Evolutionary conservation across 345 rosid genomes (phyloP).

Genomic region (Rubroshorea leprosula): DNA sequence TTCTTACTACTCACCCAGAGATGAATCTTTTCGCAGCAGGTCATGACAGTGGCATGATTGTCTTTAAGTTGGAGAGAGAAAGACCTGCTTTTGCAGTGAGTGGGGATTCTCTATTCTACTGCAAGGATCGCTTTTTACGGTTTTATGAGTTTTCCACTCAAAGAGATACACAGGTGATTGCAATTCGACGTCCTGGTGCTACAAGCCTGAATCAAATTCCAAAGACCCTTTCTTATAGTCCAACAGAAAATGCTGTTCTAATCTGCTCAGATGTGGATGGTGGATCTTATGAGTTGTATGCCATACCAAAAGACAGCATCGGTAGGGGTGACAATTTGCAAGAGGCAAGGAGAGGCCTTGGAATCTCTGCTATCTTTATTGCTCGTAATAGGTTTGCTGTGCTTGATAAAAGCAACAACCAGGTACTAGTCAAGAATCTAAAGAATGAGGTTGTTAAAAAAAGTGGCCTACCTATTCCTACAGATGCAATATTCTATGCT

Average conservation of each 20-base stretch:
- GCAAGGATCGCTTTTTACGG: slow-evolving; percentile 79
- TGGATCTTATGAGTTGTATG: slow-evolving; percentile 81
- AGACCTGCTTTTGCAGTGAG: slow-evolving; percentile 91
- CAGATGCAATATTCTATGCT: slow-evolving; percentile 85
- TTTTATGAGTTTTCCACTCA: slow-evolving; percentile 71
- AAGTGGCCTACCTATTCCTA: slow-evolving; percentile 55
- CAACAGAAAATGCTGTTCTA: slow-evolving; percentile 87
- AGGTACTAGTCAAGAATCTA: slow-evolving; percentile 66
- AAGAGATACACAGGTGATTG: slow-evolving; percentile 71
- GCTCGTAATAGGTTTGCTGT: slow-evolving; percentile 87
- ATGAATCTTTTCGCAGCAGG: slow-evolving; percentile 96
- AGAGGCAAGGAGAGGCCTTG: slow-evolving; percentile 80
- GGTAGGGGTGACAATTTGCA: slow-evolving; percentile 63
- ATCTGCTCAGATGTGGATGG: slow-evolving; percentile 93
- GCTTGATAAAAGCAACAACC: slow-evolving; percentile 79
- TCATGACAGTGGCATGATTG: slow-evolving; percentile 96
- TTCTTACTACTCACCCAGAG: slow-evolving; percentile 89
- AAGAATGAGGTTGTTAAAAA: slow-evolving; percentile 80
- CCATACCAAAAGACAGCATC: slow-evolving; percentile 68
- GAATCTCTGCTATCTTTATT: slow-evolving; percentile 76
- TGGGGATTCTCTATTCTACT: slow-evolving; percentile 65
- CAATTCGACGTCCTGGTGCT: slow-evolving; percentile 81
- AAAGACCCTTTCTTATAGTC: slow-evolving; percentile 83
- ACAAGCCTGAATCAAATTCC: slow-evolving; percentile 81
- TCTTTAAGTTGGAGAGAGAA: slow-evolving; percentile 93